Evolutionary conservation across 1,284 basidiomycete genomes (phyloP), one percentile per base, ranked within the genome.

Genomic region (Afroboletus lepidellus): DNA sequence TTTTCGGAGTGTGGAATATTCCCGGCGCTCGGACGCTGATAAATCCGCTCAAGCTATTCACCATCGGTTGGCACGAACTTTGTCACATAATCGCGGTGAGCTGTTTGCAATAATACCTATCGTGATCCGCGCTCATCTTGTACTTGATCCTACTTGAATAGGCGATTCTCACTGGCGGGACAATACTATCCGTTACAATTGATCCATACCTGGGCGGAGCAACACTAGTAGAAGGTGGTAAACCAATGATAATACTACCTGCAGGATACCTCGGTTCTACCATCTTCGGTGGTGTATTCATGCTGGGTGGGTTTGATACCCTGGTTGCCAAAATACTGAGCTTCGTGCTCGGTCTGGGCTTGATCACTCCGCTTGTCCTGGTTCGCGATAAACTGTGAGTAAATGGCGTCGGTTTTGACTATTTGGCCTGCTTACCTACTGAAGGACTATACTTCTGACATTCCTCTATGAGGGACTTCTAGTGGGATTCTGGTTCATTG

Each of bases 401-500:
- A 29, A n/a, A 46, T 5, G 23, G 18, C 24, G 29, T 37, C 24
- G n/a, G 53, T 43, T 36, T 50, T 41, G 18, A 34, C 34, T 34
- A 13, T 43, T 25, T 24, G 20, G 25, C 41, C 48, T 38, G 45
- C 52, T 62, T 34, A 64, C 44, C 51, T 39, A 32, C 53, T 50
- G 11, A 66, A 92, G 89, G 59, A 92, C 90, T 33, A 90, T 92
- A 59, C 49, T 87, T n/a, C 73, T 92, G 34, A 90, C 86, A 20
- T 57, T 87, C 29, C 60, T 83, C 24, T 92, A 88, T 62, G 89
- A 92, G 69, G 87, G 78, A 16, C 70, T 92, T 24, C 74, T 92
- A 27, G 77, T 92, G 51, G 89, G 87, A 1, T 92, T 92, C 61
- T 92, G 90, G 89, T 92, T 92, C 65, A 79, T 91, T 52, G 86